Percentiles rank a stretch among this genome's conserved stretches.
phyloP scores from a whole-genome alignment of 306 rosid species.

The Ormosia semicastrata region DNA sequence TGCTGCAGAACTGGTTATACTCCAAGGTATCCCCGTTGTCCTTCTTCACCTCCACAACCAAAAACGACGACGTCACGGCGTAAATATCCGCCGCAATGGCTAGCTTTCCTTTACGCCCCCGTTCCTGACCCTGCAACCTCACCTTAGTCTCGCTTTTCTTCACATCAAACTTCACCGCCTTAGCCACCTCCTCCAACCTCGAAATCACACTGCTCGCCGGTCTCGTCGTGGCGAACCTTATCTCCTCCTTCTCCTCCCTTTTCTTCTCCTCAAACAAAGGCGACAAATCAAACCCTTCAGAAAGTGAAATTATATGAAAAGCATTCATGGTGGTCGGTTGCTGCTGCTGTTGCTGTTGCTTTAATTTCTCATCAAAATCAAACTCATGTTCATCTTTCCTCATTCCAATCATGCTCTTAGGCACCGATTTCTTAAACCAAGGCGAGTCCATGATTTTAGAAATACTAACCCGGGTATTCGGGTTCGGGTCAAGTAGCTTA shows the following conservation, averaged over 20 bases:
- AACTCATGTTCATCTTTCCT: slow-evolving; percentile 36
- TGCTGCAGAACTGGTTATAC: slow-evolving; percentile 79
- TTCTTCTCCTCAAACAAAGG: slow-evolving; percentile 76
- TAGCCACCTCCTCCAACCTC: slow-evolving; percentile 65
- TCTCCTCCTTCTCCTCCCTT: slow-evolving; percentile 69
- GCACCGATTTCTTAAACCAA: slow-evolving; percentile 63
- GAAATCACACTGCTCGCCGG: slow-evolving; percentile 80
- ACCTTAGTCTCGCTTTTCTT: slow-evolving; percentile 70
- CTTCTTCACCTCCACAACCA: slow-evolving; percentile 83
- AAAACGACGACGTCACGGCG: slow-evolving; percentile 64
- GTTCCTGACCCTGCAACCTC: slow-evolving; percentile 55
- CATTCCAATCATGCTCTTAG: slow-evolving; percentile 8
- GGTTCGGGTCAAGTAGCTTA: slow-evolving; percentile 77
- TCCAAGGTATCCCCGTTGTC: slow-evolving; percentile 73
- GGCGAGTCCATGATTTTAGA: slow-evolving; percentile 55
- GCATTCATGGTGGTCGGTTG: slow-evolving; percentile 59
- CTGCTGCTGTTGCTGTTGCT: slow-evolving; percentile 24
- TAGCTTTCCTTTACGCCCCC: slow-evolving; percentile 72
- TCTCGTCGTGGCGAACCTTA: slow-evolving; percentile 65
- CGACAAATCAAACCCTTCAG: slow-evolving; percentile 73
- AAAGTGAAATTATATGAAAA: slow-evolving; percentile 66
- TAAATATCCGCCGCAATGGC: slow-evolving; percentile 71
- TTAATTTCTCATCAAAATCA: slow-evolving; percentile 30
- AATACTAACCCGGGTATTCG: slow-evolving; percentile 47
- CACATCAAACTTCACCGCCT: slow-evolving; percentile 54